Evolutionary conservation across 257 asterid genomes (phyloP).

Genomic region (Paraleonurus japonicus): DNA sequence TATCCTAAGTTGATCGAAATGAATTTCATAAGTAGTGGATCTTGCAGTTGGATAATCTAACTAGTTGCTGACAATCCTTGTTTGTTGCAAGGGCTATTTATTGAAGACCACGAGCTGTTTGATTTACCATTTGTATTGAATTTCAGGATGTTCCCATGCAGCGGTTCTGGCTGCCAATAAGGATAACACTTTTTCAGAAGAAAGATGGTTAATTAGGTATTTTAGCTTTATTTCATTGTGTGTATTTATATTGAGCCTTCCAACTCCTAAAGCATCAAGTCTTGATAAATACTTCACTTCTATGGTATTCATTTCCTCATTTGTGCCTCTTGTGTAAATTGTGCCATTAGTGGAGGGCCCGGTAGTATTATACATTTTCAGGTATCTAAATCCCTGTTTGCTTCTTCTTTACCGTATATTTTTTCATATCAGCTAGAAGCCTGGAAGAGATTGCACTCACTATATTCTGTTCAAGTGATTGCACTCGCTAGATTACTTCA

Average conservation of each 20-base stretch:
- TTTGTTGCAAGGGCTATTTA: conserved; percentile 9
- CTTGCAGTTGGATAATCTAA: not conserved
- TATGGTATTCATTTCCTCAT: not conserved
- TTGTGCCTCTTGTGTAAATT: conserved; percentile 10
- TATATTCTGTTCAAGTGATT: conserved; percentile 1
- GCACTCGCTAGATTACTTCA: conserved; percentile 15
- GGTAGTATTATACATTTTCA: not conserved
- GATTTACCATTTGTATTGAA: conserved; percentile 17
- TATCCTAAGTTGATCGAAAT: conserved; percentile 9
- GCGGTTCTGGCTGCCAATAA: conserved; percentile 30
- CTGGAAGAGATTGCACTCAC: not conserved
- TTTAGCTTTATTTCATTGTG: not conserved
- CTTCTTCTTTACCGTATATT: not conserved
- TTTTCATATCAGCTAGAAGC: conserved; percentile 10
- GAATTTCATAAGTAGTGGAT: conserved; percentile 2
- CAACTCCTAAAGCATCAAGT: not conserved
- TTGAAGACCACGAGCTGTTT: not conserved
- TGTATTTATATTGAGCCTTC: conserved; percentile 16
- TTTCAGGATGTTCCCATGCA: conserved; percentile 38
- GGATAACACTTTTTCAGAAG: conserved; percentile 23
- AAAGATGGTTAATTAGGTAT: conserved; percentile 49
- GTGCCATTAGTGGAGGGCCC: conserved; percentile 1
- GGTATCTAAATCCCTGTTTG: not conserved
- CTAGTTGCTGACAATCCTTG: not conserved
- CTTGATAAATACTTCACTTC: conserved; percentile 1